Conservation (phyloP, 305 asterid genomes). For the Petunia hybrid region DNA sequence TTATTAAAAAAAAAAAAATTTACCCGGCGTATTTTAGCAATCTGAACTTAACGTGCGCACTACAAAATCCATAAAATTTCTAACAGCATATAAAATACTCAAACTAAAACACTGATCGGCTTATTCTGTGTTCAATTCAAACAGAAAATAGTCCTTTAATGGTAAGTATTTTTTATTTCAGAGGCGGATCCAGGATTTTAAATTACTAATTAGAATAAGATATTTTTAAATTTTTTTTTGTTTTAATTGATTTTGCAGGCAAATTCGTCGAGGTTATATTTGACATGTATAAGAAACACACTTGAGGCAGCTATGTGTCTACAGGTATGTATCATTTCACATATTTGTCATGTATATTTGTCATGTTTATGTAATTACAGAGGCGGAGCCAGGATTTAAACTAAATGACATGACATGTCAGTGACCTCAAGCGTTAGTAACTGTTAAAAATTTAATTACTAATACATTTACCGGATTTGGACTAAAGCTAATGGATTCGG, state of each 20-base stretch:
- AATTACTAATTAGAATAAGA: too few species aligned
- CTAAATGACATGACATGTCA: too few species aligned
- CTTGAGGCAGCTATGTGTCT: conserved; percentile 95
- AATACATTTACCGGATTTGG: too few species aligned
- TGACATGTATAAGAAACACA: conserved; percentile 89
- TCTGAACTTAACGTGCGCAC: conserved; percentile 13
- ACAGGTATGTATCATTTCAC: conserved; percentile 61
- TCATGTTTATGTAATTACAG: too few species aligned
- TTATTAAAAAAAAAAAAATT: too few species aligned
- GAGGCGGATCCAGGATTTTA: too few species aligned
- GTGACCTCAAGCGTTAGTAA: too few species aligned
- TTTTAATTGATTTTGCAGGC: conserved; percentile 53
- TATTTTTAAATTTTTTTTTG: background rate
- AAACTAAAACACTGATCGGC: background rate
- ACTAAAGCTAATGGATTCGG: too few species aligned
- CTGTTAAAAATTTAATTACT: too few species aligned
- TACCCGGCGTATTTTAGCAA: conserved; percentile 4
- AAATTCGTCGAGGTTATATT: conserved; percentile 71
- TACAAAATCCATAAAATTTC: background rate
- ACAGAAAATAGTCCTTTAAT: background rate
- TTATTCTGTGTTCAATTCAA: background rate
- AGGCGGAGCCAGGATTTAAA: too few species aligned
- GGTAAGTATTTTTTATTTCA: conserved; percentile 7
- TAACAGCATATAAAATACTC: background rate
- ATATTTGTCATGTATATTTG: background rate